A percentile compares a stretch with the other conserved stretches of the same genome.
Evolutionary conservation across 148 eudicot species (phyloP).

Genomic region (Bassia scoparia): DNA sequence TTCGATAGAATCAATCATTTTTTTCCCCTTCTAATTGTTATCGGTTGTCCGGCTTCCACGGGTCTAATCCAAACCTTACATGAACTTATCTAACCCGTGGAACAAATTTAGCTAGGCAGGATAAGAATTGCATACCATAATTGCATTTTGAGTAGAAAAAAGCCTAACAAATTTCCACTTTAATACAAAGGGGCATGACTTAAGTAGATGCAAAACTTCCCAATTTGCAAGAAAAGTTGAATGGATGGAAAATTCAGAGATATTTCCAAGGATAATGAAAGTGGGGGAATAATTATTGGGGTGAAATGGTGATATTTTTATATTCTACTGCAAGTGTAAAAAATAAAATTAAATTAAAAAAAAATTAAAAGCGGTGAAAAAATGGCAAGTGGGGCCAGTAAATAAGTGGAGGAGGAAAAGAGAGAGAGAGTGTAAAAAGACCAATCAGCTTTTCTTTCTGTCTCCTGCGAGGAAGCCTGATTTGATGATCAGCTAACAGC

Average conservation of each 20-base stretch:
- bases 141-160: no score
- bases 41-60: no score
- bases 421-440: conserved; percentile 9
- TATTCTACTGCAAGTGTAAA: background rate
- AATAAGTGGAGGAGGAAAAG: conserved; percentile 9
- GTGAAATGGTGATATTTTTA: background rate
- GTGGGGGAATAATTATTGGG: background rate
- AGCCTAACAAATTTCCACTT: no score
- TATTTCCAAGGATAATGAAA: background rate
- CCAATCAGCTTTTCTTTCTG: conserved; percentile 30
- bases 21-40: no score
- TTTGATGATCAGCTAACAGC: conserved; percentile 28
- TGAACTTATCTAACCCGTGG: no score
- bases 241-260: background rate
- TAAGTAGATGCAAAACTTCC: no score
- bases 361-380: background rate
- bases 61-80: no score
- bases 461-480: conserved; percentile 42
- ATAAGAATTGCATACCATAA: no score
- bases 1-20: no score
- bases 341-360: background rate
- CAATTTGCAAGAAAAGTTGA: conserved; percentile 1
- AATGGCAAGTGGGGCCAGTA: background rate
- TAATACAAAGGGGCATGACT: no score
- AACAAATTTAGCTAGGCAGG: no score